Base-by-base conservation (phyloP, 805 yeast species). In the Saturnispora mendoncae region DNA sequence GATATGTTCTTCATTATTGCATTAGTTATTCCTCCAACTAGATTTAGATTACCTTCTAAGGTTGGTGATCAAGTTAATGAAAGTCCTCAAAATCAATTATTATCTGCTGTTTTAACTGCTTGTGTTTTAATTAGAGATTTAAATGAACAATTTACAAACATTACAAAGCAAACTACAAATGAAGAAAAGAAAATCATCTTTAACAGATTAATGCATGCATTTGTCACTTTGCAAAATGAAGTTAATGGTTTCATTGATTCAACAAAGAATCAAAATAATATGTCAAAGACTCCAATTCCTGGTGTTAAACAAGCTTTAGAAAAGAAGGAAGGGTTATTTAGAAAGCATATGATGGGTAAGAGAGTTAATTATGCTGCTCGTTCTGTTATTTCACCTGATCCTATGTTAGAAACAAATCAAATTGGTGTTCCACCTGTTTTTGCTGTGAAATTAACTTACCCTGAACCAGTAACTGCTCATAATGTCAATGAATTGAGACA, bases 271-370 rank as follows among this genome's bases (percentile, higher is more conserved):
- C 94, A 83, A 62, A 78, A 80, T 55, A 71, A 75, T 10, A 72
- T 69, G 35, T 78, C 82, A 10, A 76, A 79, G 48, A 64, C 75
- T 38, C 88, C 96, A 20, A 74, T 76, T 30, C 99, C 99, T 2
- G 99, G 99, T 68, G 78, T 92, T 55, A 92, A 92, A 61, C 98
- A 92, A 69, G 94, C 95, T 9, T 71, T 92, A 57, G 99, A 92
- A 65, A 90, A 92, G 78, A 92, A 92, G 62, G 99, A 92, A 66
- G 99, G 99, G 60, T 71, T 90, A 50, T 92, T 92, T 72, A 78
- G 99, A 70, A 92, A 90, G 61, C 95, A 92, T 59, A 92, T 92
- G 98, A 92, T 92, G 99, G 99, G 99, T 61, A 92, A 92, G 72
- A 87, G 99, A 71, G 99, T 92, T 46, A 94, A 92, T 62, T 90